These are phyloP conservation scores for Candida vartiovaarae DNA, from an alignment of 805 yeast genomes.

Conservation along the genomic window DNA sequence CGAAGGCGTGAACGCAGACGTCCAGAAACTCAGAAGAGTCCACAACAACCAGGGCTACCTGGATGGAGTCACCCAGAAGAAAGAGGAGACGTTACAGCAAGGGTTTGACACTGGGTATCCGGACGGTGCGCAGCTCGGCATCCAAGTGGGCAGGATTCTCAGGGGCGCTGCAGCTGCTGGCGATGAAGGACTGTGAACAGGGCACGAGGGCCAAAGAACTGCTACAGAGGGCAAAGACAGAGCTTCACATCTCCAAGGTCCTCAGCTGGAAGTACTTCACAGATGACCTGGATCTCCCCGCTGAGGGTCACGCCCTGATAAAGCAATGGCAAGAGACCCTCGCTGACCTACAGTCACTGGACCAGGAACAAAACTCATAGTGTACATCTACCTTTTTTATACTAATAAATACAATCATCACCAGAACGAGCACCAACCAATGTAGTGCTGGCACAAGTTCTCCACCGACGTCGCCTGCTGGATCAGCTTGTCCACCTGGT, in stretches of 20 bases:
- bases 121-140: slow-evolving; percentile 64
- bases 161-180: slow-evolving; percentile 39
- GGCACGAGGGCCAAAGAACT: slow-evolving; percentile 17
- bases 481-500: slow-evolving; percentile 88
- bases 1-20: slow-evolving; percentile 24
- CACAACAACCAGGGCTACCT: slow-evolving; percentile 79
- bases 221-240: slow-evolving; percentile 37
- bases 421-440: slow-evolving; percentile 99
- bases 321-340: slow-evolving; percentile 35
- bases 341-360: slow-evolving; percentile 1
- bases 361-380: neutral
- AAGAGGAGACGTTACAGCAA: slow-evolving; percentile 61
- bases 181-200: slow-evolving; percentile 10
- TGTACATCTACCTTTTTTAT: neutral
- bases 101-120: slow-evolving; percentile 84
- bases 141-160: slow-evolving; percentile 56
- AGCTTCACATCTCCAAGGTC: slow-evolving; percentile 52
- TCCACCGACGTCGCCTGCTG: slow-evolving; percentile 96
- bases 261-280: slow-evolving; percentile 46
- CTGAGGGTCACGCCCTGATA: slow-evolving; percentile 28
- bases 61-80: slow-evolving; percentile 67
- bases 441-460: slow-evolving; percentile 90
- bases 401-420: slow-evolving; percentile 21
- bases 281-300: slow-evolving; percentile 30
- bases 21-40: slow-evolving; percentile 41